Conservation (phyloP, 192 early-diverging fungal genomes). For the Umbelopsis sp. region DNA sequence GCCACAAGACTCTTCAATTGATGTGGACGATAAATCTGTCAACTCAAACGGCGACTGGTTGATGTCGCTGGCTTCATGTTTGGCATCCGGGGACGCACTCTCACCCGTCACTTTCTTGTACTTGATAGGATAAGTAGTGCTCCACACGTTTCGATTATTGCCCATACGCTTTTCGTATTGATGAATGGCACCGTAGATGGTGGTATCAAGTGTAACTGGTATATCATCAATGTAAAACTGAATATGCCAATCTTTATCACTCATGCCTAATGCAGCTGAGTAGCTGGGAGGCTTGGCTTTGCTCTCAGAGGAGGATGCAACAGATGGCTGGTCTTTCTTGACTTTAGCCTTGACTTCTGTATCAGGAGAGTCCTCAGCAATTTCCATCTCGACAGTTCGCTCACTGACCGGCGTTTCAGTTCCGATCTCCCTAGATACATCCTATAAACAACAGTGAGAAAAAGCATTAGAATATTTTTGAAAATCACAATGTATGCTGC, state of each 20-base stretch:
- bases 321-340: neutral
- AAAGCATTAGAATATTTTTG: neutral
- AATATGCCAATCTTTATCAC: slow-evolving; percentile 52
- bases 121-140: slow-evolving; percentile 56
- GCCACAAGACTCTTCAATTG: slow-evolving; percentile 15
- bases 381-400: slow-evolving; percentile 7
- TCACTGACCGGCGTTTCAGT: slow-evolving; percentile 3
- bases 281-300: neutral
- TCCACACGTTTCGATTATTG: slow-evolving; percentile 59
- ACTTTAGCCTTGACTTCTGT: neutral
- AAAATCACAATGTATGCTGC: too few species aligned
- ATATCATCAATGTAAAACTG: slow-evolving; percentile 59
- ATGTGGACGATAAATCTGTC: neutral
- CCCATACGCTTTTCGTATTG: slow-evolving; percentile 47
- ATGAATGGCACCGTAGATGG: slow-evolving; percentile 73
- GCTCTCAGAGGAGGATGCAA: neutral
- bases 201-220: slow-evolving; percentile 52
- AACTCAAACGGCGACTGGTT: neutral
- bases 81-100: neutral
- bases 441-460: neutral
- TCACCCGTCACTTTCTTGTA: slow-evolving; percentile 45
- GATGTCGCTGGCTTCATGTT: slow-evolving; percentile 21
- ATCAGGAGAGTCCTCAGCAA: neutral
- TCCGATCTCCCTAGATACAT: neutral
- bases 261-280: slow-evolving; percentile 1